phyloP scores from a whole-genome alignment of 2,329 filamentous ascomycete species.

The Cytospora paraplurivora region DNA sequence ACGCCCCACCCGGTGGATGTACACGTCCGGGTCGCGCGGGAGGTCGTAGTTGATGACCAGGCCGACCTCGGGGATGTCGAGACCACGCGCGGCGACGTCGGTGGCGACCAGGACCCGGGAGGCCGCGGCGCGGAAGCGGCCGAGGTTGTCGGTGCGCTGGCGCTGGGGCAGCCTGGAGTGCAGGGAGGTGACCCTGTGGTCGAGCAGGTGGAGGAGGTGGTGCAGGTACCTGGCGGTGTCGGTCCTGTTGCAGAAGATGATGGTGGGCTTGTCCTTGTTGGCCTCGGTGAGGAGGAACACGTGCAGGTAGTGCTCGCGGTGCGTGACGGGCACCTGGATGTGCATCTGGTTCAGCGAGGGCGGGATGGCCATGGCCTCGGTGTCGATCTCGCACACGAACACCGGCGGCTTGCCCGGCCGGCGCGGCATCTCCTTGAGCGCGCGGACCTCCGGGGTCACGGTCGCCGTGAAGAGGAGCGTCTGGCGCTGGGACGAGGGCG shows the following conservation, averaged over 20 bases:
- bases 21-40: slow-evolving; percentile 93
- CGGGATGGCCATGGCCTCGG: slow-evolving; percentile 74
- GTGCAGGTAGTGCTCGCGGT: slow-evolving; percentile 94
- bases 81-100: slow-evolving; percentile 89
- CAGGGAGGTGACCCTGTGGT: slow-evolving; percentile 86
- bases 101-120: slow-evolving; percentile 91
- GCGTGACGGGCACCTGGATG: slow-evolving; percentile 84
- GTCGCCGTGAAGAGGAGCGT: slow-evolving; percentile 96
- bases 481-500: slow-evolving; percentile 77
- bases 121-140: slow-evolving; percentile 85
- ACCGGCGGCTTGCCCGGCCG: slow-evolving; percentile 72
- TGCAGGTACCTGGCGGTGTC: slow-evolving; percentile 86
- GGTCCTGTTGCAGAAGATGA: slow-evolving; percentile 94
- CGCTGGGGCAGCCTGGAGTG: slow-evolving; percentile 86
- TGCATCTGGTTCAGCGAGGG: slow-evolving; percentile 81
- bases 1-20: slow-evolving; percentile 93
- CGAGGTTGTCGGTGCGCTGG: slow-evolving; percentile 84
- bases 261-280: slow-evolving; percentile 76
- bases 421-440: slow-evolving; percentile 75
- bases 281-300: slow-evolving; percentile 77
- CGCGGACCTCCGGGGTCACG: slow-evolving; percentile 87
- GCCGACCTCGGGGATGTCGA: slow-evolving; percentile 91
- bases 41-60: slow-evolving; percentile 96
- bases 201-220: slow-evolving; percentile 80
- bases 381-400: slow-evolving; percentile 88